A percentile compares a stretch with the other conserved stretches of the same genome.
Conservation (phyloP, 192 early-diverging fungal genomes). For the Dissophora ornata region DNA sequence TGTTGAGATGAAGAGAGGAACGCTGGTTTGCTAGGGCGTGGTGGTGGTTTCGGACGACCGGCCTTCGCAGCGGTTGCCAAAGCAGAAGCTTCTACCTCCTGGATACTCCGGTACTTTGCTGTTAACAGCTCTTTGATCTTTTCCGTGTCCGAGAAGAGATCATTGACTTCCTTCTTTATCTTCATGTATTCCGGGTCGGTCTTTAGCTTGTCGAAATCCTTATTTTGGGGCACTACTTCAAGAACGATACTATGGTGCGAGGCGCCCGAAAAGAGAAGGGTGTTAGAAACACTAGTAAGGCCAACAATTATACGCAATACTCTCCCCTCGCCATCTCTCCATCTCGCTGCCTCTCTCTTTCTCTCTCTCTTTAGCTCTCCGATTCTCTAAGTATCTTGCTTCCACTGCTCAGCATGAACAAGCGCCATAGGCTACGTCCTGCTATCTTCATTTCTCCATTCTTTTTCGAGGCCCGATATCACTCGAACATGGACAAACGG, state of each 20-base stretch:
- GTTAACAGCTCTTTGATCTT: conserved; percentile 34
- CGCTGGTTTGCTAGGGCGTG: conserved; percentile 38
- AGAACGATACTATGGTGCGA: conserved; percentile 55
- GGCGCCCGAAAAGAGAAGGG: background rate
- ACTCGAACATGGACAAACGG: too few relatives aligned
- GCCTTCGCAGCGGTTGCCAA: conserved; percentile 48
- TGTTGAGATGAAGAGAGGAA: conserved; percentile 28
- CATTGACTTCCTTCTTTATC: conserved; percentile 46
- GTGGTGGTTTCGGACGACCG: conserved; percentile 37
- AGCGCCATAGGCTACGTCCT: too few relatives aligned
- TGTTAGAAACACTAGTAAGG: background rate
- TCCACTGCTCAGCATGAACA: too few relatives aligned
- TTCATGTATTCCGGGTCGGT: conserved; percentile 57
- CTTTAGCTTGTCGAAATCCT: conserved; percentile 55
- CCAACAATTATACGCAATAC: too few relatives aligned
- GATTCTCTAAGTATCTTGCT: too few relatives aligned
- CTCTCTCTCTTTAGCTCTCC: too few relatives aligned
- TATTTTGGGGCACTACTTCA: conserved; percentile 57
- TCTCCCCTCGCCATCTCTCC: too few relatives aligned
- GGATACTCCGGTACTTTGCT: conserved; percentile 56
- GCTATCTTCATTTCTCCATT: too few relatives aligned
- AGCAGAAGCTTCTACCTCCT: conserved; percentile 50
- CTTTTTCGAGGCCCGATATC: too few relatives aligned
- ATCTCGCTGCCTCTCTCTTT: too few relatives aligned
- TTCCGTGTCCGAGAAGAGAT: conserved; percentile 35